A percentile compares a stretch with the other conserved stretches of the same genome.
These are phyloP conservation scores for Parsonsia alboflavescens DNA, from an alignment of 257 asterid genomes.

Conservation along the genomic window DNA sequence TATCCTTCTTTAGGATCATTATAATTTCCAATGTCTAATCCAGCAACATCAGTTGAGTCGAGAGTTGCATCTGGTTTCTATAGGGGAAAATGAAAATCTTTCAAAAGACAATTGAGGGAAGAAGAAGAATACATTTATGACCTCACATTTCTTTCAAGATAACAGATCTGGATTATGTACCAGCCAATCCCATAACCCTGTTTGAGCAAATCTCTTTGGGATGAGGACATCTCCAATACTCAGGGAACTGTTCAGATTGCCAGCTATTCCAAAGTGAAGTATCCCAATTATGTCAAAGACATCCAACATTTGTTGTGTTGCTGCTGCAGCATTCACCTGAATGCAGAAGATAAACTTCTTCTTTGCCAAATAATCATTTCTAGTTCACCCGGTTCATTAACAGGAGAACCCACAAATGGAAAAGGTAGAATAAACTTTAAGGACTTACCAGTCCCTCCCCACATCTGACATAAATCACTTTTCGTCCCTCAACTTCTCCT, in stretches of 20 bases:
- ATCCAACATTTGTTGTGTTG: slow-evolving; percentile 70
- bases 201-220: slow-evolving; percentile 43
- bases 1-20: slow-evolving; percentile 42
- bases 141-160: background rate
- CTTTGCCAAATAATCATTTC: background rate
- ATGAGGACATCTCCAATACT: slow-evolving; percentile 55
- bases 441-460: slow-evolving; percentile 49
- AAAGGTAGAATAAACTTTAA: background rate
- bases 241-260: slow-evolving; percentile 50
- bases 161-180: slow-evolving; percentile 15
- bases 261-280: slow-evolving; percentile 60
- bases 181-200: slow-evolving; percentile 76
- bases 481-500: slow-evolving; percentile 37
- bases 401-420: background rate
- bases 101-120: background rate
- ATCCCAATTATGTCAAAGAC: slow-evolving; percentile 40
- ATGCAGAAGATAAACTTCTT: background rate
- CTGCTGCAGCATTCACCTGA: slow-evolving; percentile 68
- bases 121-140: background rate
- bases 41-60: slow-evolving; percentile 35
- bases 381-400: background rate
- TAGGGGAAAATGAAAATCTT: background rate
- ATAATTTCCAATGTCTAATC: slow-evolving; percentile 34
- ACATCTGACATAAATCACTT: slow-evolving; percentile 53
- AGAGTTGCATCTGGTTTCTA: slow-evolving; percentile 44